phyloP scores from a whole-genome alignment of 495 filamentous ascomycete genomes.

The Rostrohypoxylon terebratum region DNA sequence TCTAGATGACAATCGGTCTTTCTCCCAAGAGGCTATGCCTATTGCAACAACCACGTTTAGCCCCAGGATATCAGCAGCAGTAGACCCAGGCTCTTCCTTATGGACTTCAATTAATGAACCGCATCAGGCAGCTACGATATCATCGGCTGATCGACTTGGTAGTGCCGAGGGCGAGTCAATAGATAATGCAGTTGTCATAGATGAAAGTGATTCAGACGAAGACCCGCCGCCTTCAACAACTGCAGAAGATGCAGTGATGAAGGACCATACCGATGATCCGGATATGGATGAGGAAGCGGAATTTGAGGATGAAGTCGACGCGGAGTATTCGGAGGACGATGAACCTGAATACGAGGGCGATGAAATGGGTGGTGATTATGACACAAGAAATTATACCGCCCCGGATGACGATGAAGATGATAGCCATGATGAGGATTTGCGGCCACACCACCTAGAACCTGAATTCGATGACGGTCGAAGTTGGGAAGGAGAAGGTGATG shows the following conservation, averaged over 20 bases:
- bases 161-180: slow-evolving; percentile 40
- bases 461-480: slow-evolving; percentile 46
- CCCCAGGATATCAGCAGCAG: not conserved
- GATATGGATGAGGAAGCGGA: slow-evolving; percentile 47
- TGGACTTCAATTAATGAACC: slow-evolving; percentile 43
- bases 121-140: slow-evolving; percentile 18
- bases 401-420: slow-evolving; percentile 55
- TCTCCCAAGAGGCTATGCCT: slow-evolving; percentile 26
- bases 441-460: slow-evolving; percentile 35
- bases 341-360: slow-evolving; percentile 52
- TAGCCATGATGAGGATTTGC: slow-evolving; percentile 51
- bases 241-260: slow-evolving; percentile 37
- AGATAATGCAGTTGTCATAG: slow-evolving; percentile 45
- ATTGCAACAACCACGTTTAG: slow-evolving; percentile 18
- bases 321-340: slow-evolving; percentile 52
- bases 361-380: slow-evolving; percentile 49
- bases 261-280: slow-evolving; percentile 35
- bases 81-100: slow-evolving; percentile 17
- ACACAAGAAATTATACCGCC: slow-evolving; percentile 46
- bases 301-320: slow-evolving; percentile 45
- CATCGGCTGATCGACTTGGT: slow-evolving; percentile 30
- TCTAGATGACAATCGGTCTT: slow-evolving; percentile 20
- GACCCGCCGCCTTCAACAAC: slow-evolving; percentile 32
- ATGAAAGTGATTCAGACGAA: slow-evolving; percentile 43
- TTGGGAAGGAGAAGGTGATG: slow-evolving; percentile 49